Percentiles rank a stretch among this genome's conserved stretches.
These are phyloP conservation scores for Conticribra guillardii DNA, from an alignment of 108 stramenopile species.

Conservation along the genomic window DNA sequence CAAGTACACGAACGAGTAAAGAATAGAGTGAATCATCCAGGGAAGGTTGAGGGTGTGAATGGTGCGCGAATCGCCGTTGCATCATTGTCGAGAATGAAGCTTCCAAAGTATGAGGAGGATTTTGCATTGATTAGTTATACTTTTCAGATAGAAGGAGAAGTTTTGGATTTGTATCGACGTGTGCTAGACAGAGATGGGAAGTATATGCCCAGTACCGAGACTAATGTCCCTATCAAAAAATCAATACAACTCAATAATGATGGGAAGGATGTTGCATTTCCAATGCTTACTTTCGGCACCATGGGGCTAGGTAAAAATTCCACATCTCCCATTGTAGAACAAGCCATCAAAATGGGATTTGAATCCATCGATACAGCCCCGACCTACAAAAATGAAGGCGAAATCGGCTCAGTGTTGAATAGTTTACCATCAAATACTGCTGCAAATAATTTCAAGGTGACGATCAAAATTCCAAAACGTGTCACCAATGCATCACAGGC, in stretches of 20 bases:
- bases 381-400: slow-evolving; percentile 79
- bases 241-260: slow-evolving; percentile 18
- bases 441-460: slow-evolving; percentile 32
- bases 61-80: slow-evolving; percentile 60
- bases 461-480: slow-evolving; percentile 81
- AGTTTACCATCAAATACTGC: neutral
- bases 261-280: slow-evolving; percentile 35
- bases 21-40: slow-evolving; percentile 75
- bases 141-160: slow-evolving; percentile 22
- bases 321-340: slow-evolving; percentile 37
- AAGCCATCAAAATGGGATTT: slow-evolving; percentile 51
- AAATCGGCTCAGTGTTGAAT: slow-evolving; percentile 59
- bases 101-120: slow-evolving; percentile 72
- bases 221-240: neutral
- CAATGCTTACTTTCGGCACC: slow-evolving; percentile 69
- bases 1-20: slow-evolving; percentile 62
- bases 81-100: slow-evolving; percentile 47
- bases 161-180: slow-evolving; percentile 21
- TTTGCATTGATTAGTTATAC: slow-evolving; percentile 55
- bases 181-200: neutral
- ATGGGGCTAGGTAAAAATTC: slow-evolving; percentile 58
- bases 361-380: slow-evolving; percentile 80
- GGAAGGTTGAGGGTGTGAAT: slow-evolving; percentile 67
- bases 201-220: neutral
- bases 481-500: slow-evolving; percentile 63